A percentile compares a stretch with the other conserved stretches of the same genome.
These are phyloP conservation scores for Apophysomyces variabilis DNA, from an alignment of 371 early-diverging fungal species.

Conservation along the genomic window DNA sequence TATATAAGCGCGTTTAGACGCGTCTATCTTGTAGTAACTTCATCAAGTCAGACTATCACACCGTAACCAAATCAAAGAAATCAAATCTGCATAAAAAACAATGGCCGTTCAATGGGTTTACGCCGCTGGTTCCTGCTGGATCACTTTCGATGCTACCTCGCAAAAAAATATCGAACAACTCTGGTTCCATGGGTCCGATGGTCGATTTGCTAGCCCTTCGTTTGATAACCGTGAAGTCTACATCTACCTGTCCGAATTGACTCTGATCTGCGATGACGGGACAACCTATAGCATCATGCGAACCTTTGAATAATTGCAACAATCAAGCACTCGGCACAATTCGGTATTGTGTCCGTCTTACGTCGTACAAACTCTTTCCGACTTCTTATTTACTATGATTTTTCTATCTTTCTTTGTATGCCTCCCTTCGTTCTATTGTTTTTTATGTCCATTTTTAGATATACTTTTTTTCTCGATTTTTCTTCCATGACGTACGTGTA, in stretches of 20 bases:
- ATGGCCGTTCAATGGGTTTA: conserved; percentile 27
- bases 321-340: not conserved
- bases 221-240: not conserved
- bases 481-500: not conserved
- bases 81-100: not conserved
- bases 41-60: not conserved
- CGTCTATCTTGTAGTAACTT: not conserved
- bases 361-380: not conserved
- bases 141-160: conserved; percentile 25
- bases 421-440: not conserved
- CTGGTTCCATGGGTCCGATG: conserved; percentile 17
- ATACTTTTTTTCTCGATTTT: not conserved
- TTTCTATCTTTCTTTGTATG: not conserved
- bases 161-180: conserved; percentile 21
- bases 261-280: not conserved
- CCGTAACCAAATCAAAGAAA: not conserved
- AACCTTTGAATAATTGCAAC: not conserved
- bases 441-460: not conserved
- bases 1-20: not conserved
- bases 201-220: not conserved
- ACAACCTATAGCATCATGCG: not conserved
- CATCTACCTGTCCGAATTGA: not conserved
- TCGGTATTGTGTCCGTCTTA: not conserved
- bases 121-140: conserved; percentile 24
- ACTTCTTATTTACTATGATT: not conserved